Evolutionary conservation across 768 basidiomycete genomes (phyloP).

Genomic region (Pulveroboletus ravenelii): DNA sequence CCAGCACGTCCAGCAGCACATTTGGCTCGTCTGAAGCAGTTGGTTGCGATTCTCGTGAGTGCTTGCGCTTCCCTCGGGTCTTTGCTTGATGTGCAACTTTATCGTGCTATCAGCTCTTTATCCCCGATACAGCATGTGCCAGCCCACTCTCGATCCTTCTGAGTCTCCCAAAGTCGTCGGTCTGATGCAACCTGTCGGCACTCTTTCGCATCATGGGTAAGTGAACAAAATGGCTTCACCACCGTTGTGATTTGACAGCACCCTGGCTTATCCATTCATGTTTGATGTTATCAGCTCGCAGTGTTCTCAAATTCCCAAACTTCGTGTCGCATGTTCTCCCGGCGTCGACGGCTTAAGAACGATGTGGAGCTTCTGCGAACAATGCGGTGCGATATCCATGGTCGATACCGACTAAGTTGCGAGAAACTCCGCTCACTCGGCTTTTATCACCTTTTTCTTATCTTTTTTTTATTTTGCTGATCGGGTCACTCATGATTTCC

Average conservation of each 20-base stretch:
- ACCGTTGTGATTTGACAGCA: slow-evolving; percentile 11
- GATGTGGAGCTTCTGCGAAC: slow-evolving; percentile 87
- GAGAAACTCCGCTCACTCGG: slow-evolving; percentile 1
- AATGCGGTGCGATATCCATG: slow-evolving; percentile 87
- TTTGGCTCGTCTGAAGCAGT: slow-evolving; percentile 48
- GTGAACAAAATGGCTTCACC: slow-evolving; percentile 17
- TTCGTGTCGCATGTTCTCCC: slow-evolving; percentile 72
- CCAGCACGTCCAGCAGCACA: slow-evolving; percentile 50
- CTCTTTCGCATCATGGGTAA: slow-evolving; percentile 71
- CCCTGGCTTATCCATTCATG: slow-evolving; percentile 8
- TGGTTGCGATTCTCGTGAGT: slow-evolving; percentile 46
- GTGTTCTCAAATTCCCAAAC: slow-evolving; percentile 79
- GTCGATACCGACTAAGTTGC: slow-evolving; percentile 60
- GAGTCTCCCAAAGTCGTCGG: slow-evolving; percentile 50
- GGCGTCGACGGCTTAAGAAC: slow-evolving; percentile 62
- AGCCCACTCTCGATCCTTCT: slow-evolving; percentile 48
- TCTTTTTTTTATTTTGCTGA: slow-evolving; percentile 31
- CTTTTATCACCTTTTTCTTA: slow-evolving; percentile 19
- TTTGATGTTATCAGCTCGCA: slow-evolving; percentile 40
- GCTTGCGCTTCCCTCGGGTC: neutral
- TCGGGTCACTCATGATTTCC: slow-evolving; percentile 23
- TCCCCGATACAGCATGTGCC: slow-evolving; percentile 61
- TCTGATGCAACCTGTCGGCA: slow-evolving; percentile 60
- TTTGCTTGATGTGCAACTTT: neutral
- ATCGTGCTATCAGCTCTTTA: slow-evolving; percentile 35